These are phyloP conservation scores for Prunus mira DNA, from an alignment of 306 rosid genomes.

Conservation along the genomic window DNA sequence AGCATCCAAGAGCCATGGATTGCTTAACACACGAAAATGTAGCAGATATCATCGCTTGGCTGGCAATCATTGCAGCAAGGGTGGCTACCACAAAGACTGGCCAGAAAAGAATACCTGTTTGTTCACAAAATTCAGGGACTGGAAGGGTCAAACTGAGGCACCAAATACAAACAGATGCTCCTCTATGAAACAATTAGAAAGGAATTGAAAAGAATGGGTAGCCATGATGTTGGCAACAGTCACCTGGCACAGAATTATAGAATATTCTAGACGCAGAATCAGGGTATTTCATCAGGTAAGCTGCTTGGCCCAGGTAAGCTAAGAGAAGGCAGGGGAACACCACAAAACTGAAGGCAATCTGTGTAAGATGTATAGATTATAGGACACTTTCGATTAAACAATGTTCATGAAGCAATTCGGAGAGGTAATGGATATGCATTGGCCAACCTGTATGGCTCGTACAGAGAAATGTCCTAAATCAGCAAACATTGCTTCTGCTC, in stretches of 20 bases:
- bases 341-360: constrained; percentile 85
- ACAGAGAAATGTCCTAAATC: constrained; percentile 95
- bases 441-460: constrained; percentile 73
- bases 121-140: constrained; percentile 29
- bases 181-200: constrained; percentile 1
- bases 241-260: constrained; percentile 92
- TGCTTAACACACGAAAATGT: constrained; percentile 96
- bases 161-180: constrained; percentile 7
- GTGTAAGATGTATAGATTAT: constrained; percentile 21
- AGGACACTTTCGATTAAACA: not conserved
- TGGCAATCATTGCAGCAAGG: constrained; percentile 97
- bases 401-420: constrained; percentile 10
- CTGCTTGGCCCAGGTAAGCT: constrained; percentile 98
- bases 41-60: constrained; percentile 99
- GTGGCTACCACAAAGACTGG: constrained; percentile 89
- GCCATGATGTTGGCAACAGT: constrained; percentile 26
- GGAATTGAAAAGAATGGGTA: constrained; percentile 3
- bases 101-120: constrained; percentile 86
- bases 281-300: constrained; percentile 65
- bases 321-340: constrained; percentile 95
- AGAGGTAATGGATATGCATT: constrained; percentile 16
- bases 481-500: constrained; percentile 99
- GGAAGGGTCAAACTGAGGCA: constrained; percentile 16
- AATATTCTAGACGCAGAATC: constrained; percentile 48
- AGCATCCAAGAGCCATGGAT: constrained; percentile 98